Conservation (phyloP, 352 stramenopile species). For the Pythium myriotylum region DNA sequence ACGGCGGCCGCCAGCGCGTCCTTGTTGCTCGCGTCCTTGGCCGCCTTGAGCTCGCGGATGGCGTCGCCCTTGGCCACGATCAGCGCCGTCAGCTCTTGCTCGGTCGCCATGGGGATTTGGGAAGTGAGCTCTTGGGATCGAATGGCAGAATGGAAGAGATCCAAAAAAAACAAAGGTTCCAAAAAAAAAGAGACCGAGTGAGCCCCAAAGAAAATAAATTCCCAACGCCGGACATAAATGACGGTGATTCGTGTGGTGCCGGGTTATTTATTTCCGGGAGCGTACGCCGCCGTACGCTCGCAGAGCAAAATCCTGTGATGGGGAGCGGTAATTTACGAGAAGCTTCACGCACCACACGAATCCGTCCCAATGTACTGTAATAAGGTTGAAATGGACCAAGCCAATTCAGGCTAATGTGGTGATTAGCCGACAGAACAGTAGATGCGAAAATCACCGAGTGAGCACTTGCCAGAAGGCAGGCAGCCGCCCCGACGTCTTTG, state of each 20-base stretch:
- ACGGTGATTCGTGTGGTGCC: slow-evolving; percentile 20
- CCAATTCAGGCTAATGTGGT: background rate
- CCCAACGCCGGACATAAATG: too few species aligned
- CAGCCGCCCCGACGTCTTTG: too few species aligned
- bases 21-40: slow-evolving; percentile 53
- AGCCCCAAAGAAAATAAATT: slow-evolving; percentile 6
- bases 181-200: slow-evolving; percentile 3
- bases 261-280: slow-evolving; percentile 20
- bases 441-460: too few species aligned
- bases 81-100: slow-evolving; percentile 55
- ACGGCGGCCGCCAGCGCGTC: slow-evolving; percentile 55
- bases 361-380: background rate
- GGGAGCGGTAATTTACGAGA: slow-evolving; percentile 15
- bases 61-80: slow-evolving; percentile 74
- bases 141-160: slow-evolving; percentile 9
- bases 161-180: slow-evolving; percentile 4
- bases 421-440: too few species aligned
- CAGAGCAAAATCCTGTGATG: slow-evolving; percentile 26
- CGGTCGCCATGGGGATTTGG: slow-evolving; percentile 38
- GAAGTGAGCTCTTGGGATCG: too few species aligned
- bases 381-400: too few species aligned
- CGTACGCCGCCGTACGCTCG: slow-evolving; percentile 24
- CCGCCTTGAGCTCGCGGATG: slow-evolving; percentile 69
- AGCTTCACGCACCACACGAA: slow-evolving; percentile 19
- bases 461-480: too few species aligned